phyloP scores from a whole-genome alignment of 345 rosid genomes.

The Turnera subulata region DNA sequence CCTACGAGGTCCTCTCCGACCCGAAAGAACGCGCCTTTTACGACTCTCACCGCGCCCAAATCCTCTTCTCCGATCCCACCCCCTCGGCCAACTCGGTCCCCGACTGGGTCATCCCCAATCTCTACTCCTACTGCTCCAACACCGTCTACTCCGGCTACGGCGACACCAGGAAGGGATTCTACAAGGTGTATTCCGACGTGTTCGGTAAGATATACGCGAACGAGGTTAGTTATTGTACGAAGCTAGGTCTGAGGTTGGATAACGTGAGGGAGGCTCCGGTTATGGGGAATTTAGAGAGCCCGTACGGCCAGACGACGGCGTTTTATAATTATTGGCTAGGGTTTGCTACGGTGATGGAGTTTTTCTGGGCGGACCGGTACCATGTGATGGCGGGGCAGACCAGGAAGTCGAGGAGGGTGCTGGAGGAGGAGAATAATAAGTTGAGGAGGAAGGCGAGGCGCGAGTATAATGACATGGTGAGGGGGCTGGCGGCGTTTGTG shows the following conservation, averaged over 20 bases:
- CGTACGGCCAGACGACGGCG: constrained; percentile 72
- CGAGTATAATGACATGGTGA: constrained; percentile 78
- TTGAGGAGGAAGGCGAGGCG: constrained; percentile 75
- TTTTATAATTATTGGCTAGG: constrained; percentile 86
- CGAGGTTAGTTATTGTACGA: constrained; percentile 58
- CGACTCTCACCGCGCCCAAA: constrained; percentile 90
- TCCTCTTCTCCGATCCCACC: constrained; percentile 73
- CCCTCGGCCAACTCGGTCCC: constrained; percentile 36
- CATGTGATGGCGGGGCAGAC: constrained; percentile 69
- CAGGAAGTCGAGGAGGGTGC: constrained; percentile 65
- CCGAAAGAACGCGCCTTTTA: constrained; percentile 93
- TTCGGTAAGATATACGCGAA: constrained; percentile 53
- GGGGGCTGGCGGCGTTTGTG: constrained; percentile 74
- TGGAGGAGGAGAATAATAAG: constrained; percentile 97
- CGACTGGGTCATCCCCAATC: constrained; percentile 50
- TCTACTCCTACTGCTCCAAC: constrained; percentile 74
- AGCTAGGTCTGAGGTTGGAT: constrained; percentile 56
- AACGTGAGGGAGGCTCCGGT: constrained; percentile 64
- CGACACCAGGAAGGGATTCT: constrained; percentile 75
- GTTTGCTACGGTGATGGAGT: constrained; percentile 81
- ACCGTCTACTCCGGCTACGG: constrained; percentile 62
- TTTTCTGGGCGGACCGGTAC: constrained; percentile 78
- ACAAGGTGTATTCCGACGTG: constrained; percentile 73
- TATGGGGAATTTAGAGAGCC: constrained; percentile 82
- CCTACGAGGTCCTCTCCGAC: constrained; percentile 84